phyloP scores from a whole-genome alignment of 495 filamentous ascomycete genomes.

The Xylaria bambusicola region DNA sequence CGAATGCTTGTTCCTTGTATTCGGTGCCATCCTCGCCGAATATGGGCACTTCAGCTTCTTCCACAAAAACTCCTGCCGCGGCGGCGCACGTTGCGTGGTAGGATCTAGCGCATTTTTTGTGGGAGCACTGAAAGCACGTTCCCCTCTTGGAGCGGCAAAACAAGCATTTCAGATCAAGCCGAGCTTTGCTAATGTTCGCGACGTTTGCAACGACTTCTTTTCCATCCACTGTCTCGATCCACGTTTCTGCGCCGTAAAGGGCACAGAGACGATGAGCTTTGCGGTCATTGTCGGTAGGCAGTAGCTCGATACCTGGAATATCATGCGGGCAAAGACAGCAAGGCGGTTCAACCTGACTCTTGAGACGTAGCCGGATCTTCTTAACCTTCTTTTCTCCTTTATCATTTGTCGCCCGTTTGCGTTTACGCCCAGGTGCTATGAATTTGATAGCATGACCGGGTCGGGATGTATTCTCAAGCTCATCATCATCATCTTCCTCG shows the following conservation, averaged over 20 bases:
- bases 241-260: constrained; percentile 89
- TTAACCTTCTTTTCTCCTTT: constrained; percentile 62
- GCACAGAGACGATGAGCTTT: constrained; percentile 89
- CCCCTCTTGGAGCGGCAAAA: constrained; percentile 93
- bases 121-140: constrained; percentile 94
- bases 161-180: constrained; percentile 87
- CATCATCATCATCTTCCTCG: constrained; percentile 64
- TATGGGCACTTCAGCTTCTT: constrained; percentile 80
- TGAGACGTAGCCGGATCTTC: constrained; percentile 70
- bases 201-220: constrained; percentile 76
- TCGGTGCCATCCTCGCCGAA: constrained; percentile 89
- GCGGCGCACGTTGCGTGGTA: constrained; percentile 96
- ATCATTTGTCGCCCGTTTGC: constrained; percentile 40
- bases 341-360: constrained; percentile 72
- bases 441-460: constrained; percentile 44
- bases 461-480: constrained; percentile 62
- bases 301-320: constrained; percentile 77
- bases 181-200: constrained; percentile 78
- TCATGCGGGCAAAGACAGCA: constrained; percentile 94
- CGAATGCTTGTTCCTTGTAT: constrained; percentile 84
- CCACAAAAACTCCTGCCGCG: constrained; percentile 86
- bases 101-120: constrained; percentile 88
- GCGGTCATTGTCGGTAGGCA: constrained; percentile 85
- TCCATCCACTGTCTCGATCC: constrained; percentile 69
- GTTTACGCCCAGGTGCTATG: constrained; percentile 62